phyloP scores from a whole-genome alignment of 805 yeast species.

The Candida railenensis region DNA sequence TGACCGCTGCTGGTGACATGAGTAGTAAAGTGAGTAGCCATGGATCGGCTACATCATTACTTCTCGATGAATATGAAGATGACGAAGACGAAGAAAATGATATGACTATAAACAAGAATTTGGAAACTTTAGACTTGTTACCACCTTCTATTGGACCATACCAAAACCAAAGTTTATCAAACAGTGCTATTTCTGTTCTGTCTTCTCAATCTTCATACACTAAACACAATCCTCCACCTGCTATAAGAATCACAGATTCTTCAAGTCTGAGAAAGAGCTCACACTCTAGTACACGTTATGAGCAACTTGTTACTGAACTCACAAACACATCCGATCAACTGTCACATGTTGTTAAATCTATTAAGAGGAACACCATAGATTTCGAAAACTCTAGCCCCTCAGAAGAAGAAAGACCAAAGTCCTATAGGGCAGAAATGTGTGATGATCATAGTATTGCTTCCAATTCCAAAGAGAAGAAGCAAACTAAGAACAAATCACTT shows the following conservation, averaged over 20 bases:
- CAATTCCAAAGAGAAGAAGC: background rate
- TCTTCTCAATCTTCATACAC: background rate
- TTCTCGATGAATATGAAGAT: slow-evolving; percentile 1
- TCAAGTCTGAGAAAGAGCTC: background rate
- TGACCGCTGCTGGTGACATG: background rate
- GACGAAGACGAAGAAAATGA: background rate
- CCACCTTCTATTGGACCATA: slow-evolving; percentile 1
- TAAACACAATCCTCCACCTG: background rate
- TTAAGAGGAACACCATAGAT: slow-evolving; percentile 9
- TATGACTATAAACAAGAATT: no score
- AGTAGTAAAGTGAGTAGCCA: background rate
- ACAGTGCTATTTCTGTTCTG: background rate
- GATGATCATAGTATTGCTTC: background rate
- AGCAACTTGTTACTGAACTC: slow-evolving; percentile 10
- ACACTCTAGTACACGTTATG: background rate
- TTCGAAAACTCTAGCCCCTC: background rate
- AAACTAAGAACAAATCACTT: background rate
- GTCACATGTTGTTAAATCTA: slow-evolving; percentile 8
- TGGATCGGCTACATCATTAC: slow-evolving; percentile 1
- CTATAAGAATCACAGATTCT: background rate
- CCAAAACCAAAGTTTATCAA: background rate
- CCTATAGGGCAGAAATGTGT: slow-evolving; percentile 19
- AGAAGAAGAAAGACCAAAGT: slow-evolving; percentile 15
- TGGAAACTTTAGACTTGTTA: background rate
- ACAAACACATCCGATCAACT: slow-evolving; percentile 6